Evolutionary conservation across 345 rosid species (phyloP), one percentile per base, ranked within the genome.

Genomic region (Eucalyptus tenuipes): DNA sequence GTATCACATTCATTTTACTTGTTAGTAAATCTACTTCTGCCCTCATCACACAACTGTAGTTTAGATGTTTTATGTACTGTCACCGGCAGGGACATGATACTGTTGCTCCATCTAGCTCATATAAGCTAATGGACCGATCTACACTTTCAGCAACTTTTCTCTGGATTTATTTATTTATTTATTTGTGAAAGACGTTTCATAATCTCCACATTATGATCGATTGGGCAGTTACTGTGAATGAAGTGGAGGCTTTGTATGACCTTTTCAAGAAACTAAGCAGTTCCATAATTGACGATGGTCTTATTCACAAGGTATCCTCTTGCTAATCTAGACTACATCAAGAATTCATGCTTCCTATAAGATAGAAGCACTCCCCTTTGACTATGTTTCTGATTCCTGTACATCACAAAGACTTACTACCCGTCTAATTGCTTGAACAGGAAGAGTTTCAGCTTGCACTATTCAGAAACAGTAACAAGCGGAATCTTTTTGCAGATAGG

Each of bases 211-310:
- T 13, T 90, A 87, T 88, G 59, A 87, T 75, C 37, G 2, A 33
- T 90, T 89, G 52, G 86, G 89, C 94, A 95, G 97, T 96, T 93
- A 92, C 93, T 9, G 94, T 95, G 89, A 93, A 94, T 92, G 97
- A 96, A 93, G 94, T 96, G 47, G 97, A 96, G 91, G 96, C 95
- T 90, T 90, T 96, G 89, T 91, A 93, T 89, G 94, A 92, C 85
- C 87, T 95, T 88, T 96, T 96, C 95, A 94, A 92, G 94, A 94
- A 94, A 92, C 89, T 95, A 92, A 95, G 97, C 92, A 88, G 95
- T 86, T 87, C 94, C 90, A 89, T 95, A 71, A 31, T 89, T 87
- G 92, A 94, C 6, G 95, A 95, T 88, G 92, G 90, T 86, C 89
- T 89, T 82, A 92, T 95, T 90, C 95, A 94, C 95, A 95, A 94